These are phyloP conservation scores for Candida khao-thaluensis DNA, from an alignment of 805 yeast genomes.

Conservation along the genomic window DNA sequence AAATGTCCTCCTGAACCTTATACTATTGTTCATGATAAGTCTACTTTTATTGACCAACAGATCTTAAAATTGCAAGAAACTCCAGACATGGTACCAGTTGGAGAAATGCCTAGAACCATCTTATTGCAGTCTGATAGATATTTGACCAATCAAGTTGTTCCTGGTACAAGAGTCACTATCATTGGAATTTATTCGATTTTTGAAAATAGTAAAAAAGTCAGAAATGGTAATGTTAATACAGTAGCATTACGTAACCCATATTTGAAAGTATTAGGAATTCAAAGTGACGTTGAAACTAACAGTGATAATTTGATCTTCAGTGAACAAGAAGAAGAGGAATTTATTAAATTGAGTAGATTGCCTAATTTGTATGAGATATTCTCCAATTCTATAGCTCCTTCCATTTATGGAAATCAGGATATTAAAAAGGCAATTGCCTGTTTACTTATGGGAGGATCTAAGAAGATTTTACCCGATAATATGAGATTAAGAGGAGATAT, in stretches of 20 bases:
- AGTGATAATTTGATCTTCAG: slow-evolving; percentile 63
- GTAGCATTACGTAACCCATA: slow-evolving; percentile 95
- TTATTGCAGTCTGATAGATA: slow-evolving; percentile 84
- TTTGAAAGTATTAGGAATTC: slow-evolving; percentile 80
- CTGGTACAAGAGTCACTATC: slow-evolving; percentile 91
- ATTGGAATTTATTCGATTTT: slow-evolving; percentile 92
- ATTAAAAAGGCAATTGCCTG: slow-evolving; percentile 93
- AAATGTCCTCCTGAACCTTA: slow-evolving; percentile 92
- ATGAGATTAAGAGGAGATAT: slow-evolving; percentile 97
- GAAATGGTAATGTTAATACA: slow-evolving; percentile 37
- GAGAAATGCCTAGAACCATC: slow-evolving; percentile 97
- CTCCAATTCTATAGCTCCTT: slow-evolving; percentile 89
- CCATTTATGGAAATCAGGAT: slow-evolving; percentile 91
- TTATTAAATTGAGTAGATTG: slow-evolving; percentile 71
- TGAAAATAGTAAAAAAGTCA: slow-evolving; percentile 58
- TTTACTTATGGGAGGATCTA: slow-evolving; percentile 89
- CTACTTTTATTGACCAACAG: slow-evolving; percentile 94
- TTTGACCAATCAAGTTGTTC: slow-evolving; percentile 85
- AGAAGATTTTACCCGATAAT: slow-evolving; percentile 89
- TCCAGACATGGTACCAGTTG: slow-evolving; percentile 99
- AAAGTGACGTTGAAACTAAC: slow-evolving; percentile 73
- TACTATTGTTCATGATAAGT: slow-evolving; percentile 88
- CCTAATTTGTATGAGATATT: slow-evolving; percentile 87
- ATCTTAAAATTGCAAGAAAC: slow-evolving; percentile 89
- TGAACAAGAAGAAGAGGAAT: slow-evolving; percentile 94